Evolutionary conservation across 495 filamentous ascomycete species (phyloP), one percentile per base, ranked within the genome.

Genomic region (Beverwykella pulmonaria): DNA sequence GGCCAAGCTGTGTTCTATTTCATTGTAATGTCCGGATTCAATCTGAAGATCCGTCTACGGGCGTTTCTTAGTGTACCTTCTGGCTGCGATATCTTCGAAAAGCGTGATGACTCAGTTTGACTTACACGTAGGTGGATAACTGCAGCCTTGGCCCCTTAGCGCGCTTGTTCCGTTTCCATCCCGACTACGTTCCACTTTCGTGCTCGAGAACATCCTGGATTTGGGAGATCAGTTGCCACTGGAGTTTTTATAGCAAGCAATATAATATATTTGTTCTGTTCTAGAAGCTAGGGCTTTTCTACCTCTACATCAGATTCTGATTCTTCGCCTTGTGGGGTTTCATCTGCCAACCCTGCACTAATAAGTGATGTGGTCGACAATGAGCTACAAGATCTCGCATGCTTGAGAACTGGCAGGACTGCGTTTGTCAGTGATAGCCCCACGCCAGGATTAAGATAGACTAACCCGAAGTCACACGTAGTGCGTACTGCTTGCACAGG

Each of bases 401-500:
- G 48, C 23, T 19, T 52, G 48, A 52, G 17, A 52, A 52, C 2
- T 52, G 48, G 48, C 48, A 52, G 48, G 48, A 52, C 48, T 52
- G 48, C 26, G 48, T 22, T 52, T 52, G 17, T 52, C 22, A 52
- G 48, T 52, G 22, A 26, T n/a, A 52, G 23, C 17, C 48, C 17
- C 48, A 9, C 19, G 17, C 39, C 15, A n/a, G 39, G 3, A 55
- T 55, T n/a, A 36, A 36, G 53, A 36, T 32, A 22, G 53, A 32
- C 53, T 55, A 55, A 55, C 53, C 29, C 10, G 53, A 55, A 32
- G 53, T 55, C 53, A 55, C 53, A 32, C 53, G 53, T 34, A 55
- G 53, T 55, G 53, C 29, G 53, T 55, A 55, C 53, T 55, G 53
- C 53, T 55, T 55, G 27, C 53, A 55, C n/a, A 55, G 29, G 53